A percentile compares a stretch with the other conserved stretches of the same genome.
phyloP scores from a whole-genome alignment of 1,139 yeast species.

The Yamadazyma trypodendri region DNA sequence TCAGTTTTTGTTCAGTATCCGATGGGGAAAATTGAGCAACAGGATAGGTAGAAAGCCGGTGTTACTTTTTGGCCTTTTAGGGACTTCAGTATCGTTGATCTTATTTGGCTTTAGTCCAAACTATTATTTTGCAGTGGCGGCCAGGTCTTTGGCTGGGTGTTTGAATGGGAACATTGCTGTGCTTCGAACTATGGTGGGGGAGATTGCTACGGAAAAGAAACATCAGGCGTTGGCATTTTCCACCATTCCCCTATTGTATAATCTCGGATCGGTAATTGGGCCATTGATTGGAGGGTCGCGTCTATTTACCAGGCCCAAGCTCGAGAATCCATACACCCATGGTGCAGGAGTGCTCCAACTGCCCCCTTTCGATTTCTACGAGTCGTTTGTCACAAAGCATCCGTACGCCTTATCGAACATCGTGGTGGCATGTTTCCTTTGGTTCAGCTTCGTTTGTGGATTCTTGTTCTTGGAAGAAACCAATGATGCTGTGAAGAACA shows the following conservation, averaged over 20 bases:
- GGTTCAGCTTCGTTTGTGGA: slow-evolving; percentile 37
- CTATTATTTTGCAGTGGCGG: slow-evolving; percentile 49
- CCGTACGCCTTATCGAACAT: slow-evolving; percentile 65
- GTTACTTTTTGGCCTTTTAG: slow-evolving; percentile 48
- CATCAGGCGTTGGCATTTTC: slow-evolving; percentile 64
- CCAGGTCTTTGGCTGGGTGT: slow-evolving; percentile 53
- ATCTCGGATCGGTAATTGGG: slow-evolving; percentile 46
- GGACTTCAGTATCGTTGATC: slow-evolving; percentile 48
- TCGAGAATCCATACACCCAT: slow-evolving; percentile 10
- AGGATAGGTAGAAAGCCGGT: slow-evolving; percentile 57
- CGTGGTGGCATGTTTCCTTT: slow-evolving; percentile 46
- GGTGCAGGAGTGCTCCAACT: neutral
- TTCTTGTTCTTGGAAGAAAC: slow-evolving; percentile 62
- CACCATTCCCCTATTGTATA: slow-evolving; percentile 57
- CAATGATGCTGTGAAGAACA: slow-evolving; percentile 38
- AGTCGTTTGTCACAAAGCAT: slow-evolving; percentile 17
- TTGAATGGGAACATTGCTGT: slow-evolving; percentile 63
- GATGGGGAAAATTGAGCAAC: slow-evolving; percentile 59
- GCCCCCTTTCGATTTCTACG: neutral
- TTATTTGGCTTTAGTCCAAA: slow-evolving; percentile 51
- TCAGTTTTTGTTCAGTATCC: slow-evolving; percentile 54
- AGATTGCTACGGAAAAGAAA: slow-evolving; percentile 50
- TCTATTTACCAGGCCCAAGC: slow-evolving; percentile 28
- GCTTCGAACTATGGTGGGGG: slow-evolving; percentile 58
- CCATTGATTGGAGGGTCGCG: slow-evolving; percentile 55